Evolutionary conservation across 768 basidiomycete species (phyloP).

Genomic region (Sarcomyxa edulis): DNA sequence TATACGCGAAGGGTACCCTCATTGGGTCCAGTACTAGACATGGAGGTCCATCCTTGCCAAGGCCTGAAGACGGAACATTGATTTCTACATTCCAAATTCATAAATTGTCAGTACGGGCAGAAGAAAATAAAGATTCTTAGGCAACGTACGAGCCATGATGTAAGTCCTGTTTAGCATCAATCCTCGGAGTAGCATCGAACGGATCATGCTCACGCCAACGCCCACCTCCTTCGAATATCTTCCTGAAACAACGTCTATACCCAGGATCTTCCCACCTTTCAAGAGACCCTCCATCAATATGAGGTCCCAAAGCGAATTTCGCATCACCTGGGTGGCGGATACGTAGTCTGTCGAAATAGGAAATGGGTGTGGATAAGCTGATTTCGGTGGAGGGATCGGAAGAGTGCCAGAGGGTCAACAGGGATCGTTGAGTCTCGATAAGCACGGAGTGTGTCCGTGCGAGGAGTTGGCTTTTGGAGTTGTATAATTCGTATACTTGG

Average conservation of each 20-base stretch:
- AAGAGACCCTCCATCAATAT: constrained; percentile 59
- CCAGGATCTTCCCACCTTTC: constrained; percentile 69
- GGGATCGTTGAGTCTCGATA: constrained; percentile 48
- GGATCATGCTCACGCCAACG: constrained; percentile 65
- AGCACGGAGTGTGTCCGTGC: constrained; percentile 67
- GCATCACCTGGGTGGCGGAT: constrained; percentile 61
- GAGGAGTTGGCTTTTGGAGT: constrained; percentile 52
- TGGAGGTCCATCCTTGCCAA: constrained; percentile 76
- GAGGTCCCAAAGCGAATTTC: constrained; percentile 45
- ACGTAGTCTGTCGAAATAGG: constrained; percentile 70
- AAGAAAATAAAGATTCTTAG: neutral
- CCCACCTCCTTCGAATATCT: constrained; percentile 57
- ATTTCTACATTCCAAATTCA: constrained; percentile 2
- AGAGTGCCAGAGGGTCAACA: constrained; percentile 59
- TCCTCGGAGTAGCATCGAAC: constrained; percentile 53
- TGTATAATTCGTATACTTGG: constrained; percentile 71
- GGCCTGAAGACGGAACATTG: constrained; percentile 50
- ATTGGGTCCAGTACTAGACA: constrained; percentile 63
- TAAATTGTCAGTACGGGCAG: neutral
- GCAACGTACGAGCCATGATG: constrained; percentile 4
- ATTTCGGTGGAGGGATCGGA: constrained; percentile 37
- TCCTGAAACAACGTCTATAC: constrained; percentile 54
- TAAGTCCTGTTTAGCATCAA: constrained; percentile 53
- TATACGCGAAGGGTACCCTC: constrained; percentile 69
- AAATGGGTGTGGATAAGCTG: constrained; percentile 55